phyloP scores from a whole-genome alignment of 2,329 filamentous ascomycete species.

The Fusarium sp. region DNA sequence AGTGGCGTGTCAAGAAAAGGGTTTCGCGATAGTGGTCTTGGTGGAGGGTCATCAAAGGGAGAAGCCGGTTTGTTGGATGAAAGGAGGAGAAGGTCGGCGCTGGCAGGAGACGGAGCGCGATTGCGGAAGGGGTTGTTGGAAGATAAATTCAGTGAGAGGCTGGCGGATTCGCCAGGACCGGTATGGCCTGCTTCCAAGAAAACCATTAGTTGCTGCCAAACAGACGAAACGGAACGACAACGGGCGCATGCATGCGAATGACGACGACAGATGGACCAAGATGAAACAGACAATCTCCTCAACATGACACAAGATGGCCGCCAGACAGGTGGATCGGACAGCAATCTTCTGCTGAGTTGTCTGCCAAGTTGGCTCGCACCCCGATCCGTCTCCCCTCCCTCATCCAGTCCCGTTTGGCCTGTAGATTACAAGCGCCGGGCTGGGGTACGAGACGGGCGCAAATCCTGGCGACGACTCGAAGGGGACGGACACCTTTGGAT shows the following conservation, averaged over 20 bases:
- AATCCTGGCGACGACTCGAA: slow-evolving; percentile 33
- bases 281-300: slow-evolving; percentile 49
- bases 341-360: slow-evolving; percentile 37
- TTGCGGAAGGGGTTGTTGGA: slow-evolving; percentile 88
- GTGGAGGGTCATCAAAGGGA: slow-evolving; percentile 70
- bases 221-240: slow-evolving; percentile 38
- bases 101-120: slow-evolving; percentile 71
- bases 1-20: slow-evolving; percentile 75
- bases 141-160: slow-evolving; percentile 75
- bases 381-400: slow-evolving; percentile 28
- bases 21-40: slow-evolving; percentile 77
- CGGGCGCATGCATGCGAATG: slow-evolving; percentile 47
- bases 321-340: slow-evolving; percentile 44
- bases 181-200: slow-evolving; percentile 43
- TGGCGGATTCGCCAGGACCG: slow-evolving; percentile 46
- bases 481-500: slow-evolving; percentile 35
- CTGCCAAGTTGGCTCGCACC: slow-evolving; percentile 43
- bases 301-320: slow-evolving; percentile 47
- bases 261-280: slow-evolving; percentile 45
- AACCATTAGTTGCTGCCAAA: slow-evolving; percentile 42
- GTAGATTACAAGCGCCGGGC: slow-evolving; percentile 37
- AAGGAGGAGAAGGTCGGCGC: slow-evolving; percentile 48
- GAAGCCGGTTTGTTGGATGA: slow-evolving; percentile 59
- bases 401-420: slow-evolving; percentile 38
- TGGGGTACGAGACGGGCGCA: slow-evolving; percentile 30